A percentile compares a stretch with the other conserved stretches of the same genome.
Conservation (phyloP, 129 eudicot genomes). For the Lactuca sativa region DNA sequence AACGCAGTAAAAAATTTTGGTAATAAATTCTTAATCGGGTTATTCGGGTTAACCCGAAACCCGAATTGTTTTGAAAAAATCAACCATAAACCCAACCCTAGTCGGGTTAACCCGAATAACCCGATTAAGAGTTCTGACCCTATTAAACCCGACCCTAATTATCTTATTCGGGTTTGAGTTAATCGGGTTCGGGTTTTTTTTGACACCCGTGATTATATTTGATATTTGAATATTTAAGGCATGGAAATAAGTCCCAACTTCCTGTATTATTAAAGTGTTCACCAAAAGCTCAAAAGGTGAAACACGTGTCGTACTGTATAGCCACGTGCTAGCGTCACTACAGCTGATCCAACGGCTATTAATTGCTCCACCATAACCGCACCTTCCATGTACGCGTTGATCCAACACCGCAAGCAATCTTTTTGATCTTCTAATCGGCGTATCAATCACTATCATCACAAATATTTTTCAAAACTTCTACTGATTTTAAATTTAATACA, state of each 20-base stretch:
- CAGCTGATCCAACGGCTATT: not conserved
- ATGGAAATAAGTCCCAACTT: not conserved
- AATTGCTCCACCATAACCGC: not conserved
- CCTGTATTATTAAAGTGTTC: not conserved
- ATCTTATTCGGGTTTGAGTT: too few relatives aligned
- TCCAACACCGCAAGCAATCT: slow-evolving; percentile 1
- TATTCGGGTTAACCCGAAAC: too few relatives aligned
- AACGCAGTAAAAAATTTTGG: too few relatives aligned
- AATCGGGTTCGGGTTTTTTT: too few relatives aligned
- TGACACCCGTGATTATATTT: too few relatives aligned
- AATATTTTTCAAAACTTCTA: not conserved
- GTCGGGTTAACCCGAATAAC: too few relatives aligned
- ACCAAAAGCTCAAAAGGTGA: not conserved
- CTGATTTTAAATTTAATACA: not conserved
- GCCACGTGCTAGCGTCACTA: not conserved
- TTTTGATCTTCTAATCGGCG: slow-evolving; percentile 4
- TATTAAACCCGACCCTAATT: too few relatives aligned
- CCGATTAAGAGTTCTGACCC: too few relatives aligned
- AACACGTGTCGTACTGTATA: not conserved
- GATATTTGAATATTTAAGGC: not conserved
- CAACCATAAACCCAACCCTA: too few relatives aligned
- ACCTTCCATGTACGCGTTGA: not conserved
- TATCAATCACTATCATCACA: not conserved
- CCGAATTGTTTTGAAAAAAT: too few relatives aligned
- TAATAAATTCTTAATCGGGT: too few relatives aligned